Evolutionary conservation across 148 eudicot genomes (phyloP).

Genomic region (Salicornia ramosissima): DNA sequence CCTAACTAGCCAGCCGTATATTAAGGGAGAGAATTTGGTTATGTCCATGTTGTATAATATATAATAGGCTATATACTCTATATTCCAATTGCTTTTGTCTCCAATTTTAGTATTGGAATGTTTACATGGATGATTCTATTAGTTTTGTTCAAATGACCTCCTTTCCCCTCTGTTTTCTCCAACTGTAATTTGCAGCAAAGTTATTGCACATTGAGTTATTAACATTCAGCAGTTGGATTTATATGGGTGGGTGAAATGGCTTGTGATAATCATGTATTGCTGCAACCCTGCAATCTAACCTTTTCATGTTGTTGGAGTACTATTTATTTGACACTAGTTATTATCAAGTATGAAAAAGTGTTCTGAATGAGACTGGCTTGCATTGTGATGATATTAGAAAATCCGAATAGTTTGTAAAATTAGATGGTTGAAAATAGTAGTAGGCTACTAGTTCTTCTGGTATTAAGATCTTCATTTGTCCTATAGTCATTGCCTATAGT

Average conservation of each 20-base stretch:
- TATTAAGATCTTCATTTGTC: no score
- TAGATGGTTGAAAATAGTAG: no score
- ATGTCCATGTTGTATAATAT: constrained; percentile 32
- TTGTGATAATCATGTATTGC: not conserved
- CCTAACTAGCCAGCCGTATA: constrained; percentile 1
- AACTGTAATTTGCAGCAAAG: not conserved
- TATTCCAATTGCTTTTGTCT: constrained; percentile 18
- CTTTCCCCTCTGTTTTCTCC: not conserved
- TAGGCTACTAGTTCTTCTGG: no score
- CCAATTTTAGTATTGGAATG: constrained; percentile 24
- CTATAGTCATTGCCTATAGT: no score
- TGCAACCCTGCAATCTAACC: no score
- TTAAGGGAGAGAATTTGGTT: constrained; percentile 15
- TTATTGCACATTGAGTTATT: not conserved
- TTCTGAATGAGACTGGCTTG: no score
- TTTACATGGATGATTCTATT: constrained; percentile 13
- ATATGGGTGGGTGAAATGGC: not conserved
- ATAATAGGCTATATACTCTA: constrained; percentile 23
- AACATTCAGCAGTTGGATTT: not conserved
- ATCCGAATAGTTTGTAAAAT: no score
- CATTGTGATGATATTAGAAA: no score
- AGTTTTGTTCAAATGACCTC: not conserved
- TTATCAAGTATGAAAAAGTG: no score
- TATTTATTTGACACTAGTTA: no score
- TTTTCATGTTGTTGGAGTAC: no score